Evolutionary conservation across 2,329 filamentous ascomycete species (phyloP).

Genomic region (Colletotrichum graminicola): DNA sequence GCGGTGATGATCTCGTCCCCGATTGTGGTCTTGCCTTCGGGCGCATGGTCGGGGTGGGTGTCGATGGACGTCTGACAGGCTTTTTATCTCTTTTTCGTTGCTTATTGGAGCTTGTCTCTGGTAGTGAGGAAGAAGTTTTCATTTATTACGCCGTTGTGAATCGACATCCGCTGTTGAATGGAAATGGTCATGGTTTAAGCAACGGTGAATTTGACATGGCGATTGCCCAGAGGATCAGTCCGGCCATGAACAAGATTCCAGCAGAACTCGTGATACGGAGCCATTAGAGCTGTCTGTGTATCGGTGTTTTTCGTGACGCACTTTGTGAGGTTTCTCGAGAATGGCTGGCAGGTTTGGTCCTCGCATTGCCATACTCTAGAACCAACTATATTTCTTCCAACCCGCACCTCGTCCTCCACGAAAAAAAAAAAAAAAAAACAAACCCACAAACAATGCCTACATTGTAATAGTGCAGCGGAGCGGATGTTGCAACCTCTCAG

Average conservation of each 20-base stretch:
- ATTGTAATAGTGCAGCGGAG: background rate
- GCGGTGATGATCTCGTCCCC: conserved; percentile 94
- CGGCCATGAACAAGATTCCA: too few relatives aligned
- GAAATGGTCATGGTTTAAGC: too few relatives aligned
- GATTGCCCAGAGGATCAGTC: too few relatives aligned
- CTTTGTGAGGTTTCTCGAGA: background rate
- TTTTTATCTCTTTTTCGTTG: conserved; percentile 67
- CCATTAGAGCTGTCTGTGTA: too few relatives aligned
- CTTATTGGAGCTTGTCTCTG: conserved; percentile 58
- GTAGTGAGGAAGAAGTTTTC: conserved; percentile 63
- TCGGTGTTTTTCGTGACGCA: background rate
- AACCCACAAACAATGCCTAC: background rate
- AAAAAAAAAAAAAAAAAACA: too few relatives aligned
- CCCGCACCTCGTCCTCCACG: background rate
- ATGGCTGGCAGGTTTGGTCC: too few relatives aligned
- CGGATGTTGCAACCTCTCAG: background rate
- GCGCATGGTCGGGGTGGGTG: conserved; percentile 82
- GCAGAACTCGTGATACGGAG: too few relatives aligned
- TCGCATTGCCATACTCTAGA: background rate
- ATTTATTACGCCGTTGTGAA: too few relatives aligned
- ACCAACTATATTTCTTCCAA: background rate
- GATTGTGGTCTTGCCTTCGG: conserved; percentile 79
- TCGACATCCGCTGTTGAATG: too few relatives aligned
- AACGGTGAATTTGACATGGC: too few relatives aligned
- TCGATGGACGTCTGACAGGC: conserved; percentile 92